Evolutionary conservation across 768 basidiomycete species (phyloP).

Genomic region (Crassisporium funariophilum): DNA sequence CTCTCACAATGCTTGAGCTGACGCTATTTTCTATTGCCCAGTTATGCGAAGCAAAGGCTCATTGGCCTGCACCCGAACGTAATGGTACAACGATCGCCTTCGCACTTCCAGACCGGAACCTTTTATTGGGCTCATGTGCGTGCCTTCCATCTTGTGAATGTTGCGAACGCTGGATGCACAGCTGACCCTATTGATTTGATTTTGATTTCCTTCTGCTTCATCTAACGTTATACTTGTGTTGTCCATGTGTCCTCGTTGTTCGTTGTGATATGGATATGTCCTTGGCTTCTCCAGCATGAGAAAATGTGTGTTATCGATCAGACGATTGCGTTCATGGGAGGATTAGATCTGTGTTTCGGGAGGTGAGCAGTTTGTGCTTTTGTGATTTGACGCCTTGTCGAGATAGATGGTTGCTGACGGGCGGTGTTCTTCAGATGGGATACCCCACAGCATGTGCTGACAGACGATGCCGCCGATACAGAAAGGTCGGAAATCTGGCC

Average conservation of each 20-base stretch:
- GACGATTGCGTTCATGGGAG: conserved; percentile 97
- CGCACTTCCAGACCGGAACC: conserved; percentile 95
- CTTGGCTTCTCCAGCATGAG: conserved; percentile 68
- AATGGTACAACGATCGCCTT: conserved; percentile 95
- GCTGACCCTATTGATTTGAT: too few relatives aligned
- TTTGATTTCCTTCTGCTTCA: too few relatives aligned
- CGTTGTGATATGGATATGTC: not conserved
- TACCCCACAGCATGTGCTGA: conserved; percentile 88
- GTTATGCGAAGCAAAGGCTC: conserved; percentile 86
- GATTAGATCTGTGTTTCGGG: conserved; percentile 92
- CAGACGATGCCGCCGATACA: conserved; percentile 75
- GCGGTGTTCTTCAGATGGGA: conserved; percentile 70
- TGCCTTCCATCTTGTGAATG: conserved; percentile 8
- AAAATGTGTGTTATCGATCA: conserved; percentile 98
- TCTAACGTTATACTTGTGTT: too few relatives aligned
- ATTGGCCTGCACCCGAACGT: conserved; percentile 86
- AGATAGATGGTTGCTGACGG: conserved; percentile 1
- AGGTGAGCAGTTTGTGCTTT: conserved; percentile 40
- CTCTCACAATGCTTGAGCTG: conserved; percentile 1
- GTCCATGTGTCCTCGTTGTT: not conserved
- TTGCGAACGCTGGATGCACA: not conserved
- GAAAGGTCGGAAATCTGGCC: conserved; percentile 83
- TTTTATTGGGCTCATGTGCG: conserved; percentile 98
- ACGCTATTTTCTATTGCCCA: conserved; percentile 24
- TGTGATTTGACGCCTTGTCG: not conserved